Base-by-base conservation (phyloP, 495 filamentous ascomycete genomes). In the Elasticomyces elasticus region DNA sequence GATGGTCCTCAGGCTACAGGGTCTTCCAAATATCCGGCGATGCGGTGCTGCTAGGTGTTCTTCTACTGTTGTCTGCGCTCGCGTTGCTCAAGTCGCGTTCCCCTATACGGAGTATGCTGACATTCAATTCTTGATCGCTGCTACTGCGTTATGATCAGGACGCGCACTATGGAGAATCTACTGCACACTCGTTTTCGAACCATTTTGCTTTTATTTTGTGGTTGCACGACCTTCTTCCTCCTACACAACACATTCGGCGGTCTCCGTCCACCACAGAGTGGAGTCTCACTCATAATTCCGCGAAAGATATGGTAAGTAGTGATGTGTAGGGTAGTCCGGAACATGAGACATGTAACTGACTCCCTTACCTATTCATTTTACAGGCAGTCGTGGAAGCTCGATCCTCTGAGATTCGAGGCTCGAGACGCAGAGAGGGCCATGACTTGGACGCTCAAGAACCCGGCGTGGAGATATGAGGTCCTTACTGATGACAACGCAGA, bases 321-420 rank as follows among this genome's bases (percentile, higher is more conserved):
- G n/a, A n/a, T n/a, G n/a, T n/a, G n/a, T n/a, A n/a, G n/a, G n/a
- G n/a, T n/a, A n/a, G n/a, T n/a, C n/a, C n/a, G n/a, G n/a, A n/a
- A n/a, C n/a, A n/a, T n/a, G n/a, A n/a, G n/a, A n/a, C n/a, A n/a
- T n/a, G n/a, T n/a, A n/a, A n/a, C n/a, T n/a, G n/a, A n/a, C n/a
- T n/a, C n/a, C n/a, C n/a, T n/a, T n/a, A n/a, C n/a, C n/a, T n/a
- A n/a, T n/a, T n/a, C n/a, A n/a, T n/a, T n/a, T n/a, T n/a, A n/a
- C n/a, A n/a, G n/a, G n/a, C 81, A 84, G 64, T 77, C 78, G 10
- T 84, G 81, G 81, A 82, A 83, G 63, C 74, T 79, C 27, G 72
- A 77, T 60, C 74, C 80, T 5, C 67, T 82, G 31, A 64, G 66
- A 0, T 80, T 83, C 55, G 78, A 79, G 52, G 69, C 74, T 51